Evolutionary conservation across 176 grass and related monocot genomes (phyloP), one percentile per base, ranked within the genome.

Genomic region (Microstegium vimineum): DNA sequence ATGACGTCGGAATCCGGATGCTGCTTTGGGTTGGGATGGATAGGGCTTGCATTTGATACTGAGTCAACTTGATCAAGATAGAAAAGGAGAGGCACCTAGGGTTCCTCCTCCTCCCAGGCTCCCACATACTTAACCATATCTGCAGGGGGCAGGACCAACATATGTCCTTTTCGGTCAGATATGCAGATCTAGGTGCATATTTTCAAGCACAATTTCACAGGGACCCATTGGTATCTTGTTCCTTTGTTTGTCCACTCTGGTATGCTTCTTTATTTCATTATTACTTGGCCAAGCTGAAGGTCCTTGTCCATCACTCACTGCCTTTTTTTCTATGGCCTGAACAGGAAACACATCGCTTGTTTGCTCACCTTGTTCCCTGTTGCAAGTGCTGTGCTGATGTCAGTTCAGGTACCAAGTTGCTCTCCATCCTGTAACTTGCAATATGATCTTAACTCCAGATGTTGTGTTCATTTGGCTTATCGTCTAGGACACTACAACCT

Each of bases 51-150:
- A 75, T 84, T 72, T 81, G 77, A 85, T 87, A 76, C 82, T 73
- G 84, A 6, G 82, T 77, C 82, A 84, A 87, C 81, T 80, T 90
- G 89, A 75, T 84, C 33, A 84, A 84, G 89, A 90, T 87, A 84
- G 89, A 91, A 87, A 91, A 80, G 76, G 71, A 81, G 85, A 76
- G 85, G 81, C 85, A 87, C 70, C 84, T 76, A 74, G 76, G 42
- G 76, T 79, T 79, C 77, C 62, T 79, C 62, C 69, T 61, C 49
- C 80, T 84, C 41, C 70, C 60, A 62, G 56, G n/a, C 56, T 59
- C 56, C 56, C 76, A 81, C 81, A 77, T 87, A 38, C 11, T 84
- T 71, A 87, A 77, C 75, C 45, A 80, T 87, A 80, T 87, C 81
- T 87, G 89, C 70, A 71, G 45, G 75, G 20, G 54, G 76, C 81